Percentiles rank a stretch among this genome's conserved stretches.
phyloP scores from a whole-genome alignment of 1,284 basidiomycete species.

The Fomitopsis schrenkii region DNA sequence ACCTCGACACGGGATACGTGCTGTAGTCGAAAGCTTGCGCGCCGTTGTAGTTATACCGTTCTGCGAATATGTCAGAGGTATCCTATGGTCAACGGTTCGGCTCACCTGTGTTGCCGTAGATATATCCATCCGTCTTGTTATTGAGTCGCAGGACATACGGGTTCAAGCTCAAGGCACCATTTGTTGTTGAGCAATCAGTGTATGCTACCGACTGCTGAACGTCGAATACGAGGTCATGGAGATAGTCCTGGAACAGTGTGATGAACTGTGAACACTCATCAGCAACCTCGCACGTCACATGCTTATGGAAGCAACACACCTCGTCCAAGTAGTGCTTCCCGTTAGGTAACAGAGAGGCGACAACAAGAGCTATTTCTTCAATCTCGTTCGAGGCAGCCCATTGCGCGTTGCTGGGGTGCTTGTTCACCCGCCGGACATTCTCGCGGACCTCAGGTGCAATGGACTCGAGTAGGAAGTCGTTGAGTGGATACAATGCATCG shows the following conservation, averaged over 20 bases:
- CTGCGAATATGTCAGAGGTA: slow-evolving; percentile 6
- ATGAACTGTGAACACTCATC: slow-evolving; percentile 34
- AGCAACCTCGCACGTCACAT: background rate
- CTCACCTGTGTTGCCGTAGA: slow-evolving; percentile 56
- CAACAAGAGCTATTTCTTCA: slow-evolving; percentile 46
- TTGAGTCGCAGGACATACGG: slow-evolving; percentile 51
- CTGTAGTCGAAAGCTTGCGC: slow-evolving; percentile 50
- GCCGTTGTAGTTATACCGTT: slow-evolving; percentile 58
- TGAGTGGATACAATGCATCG: slow-evolving; percentile 51
- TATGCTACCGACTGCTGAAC: slow-evolving; percentile 56
- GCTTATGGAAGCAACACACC: slow-evolving; percentile 25
- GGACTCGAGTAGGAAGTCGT: slow-evolving; percentile 47
- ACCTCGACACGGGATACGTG: slow-evolving; percentile 50
- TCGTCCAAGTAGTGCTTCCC: slow-evolving; percentile 45
- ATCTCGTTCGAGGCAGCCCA: slow-evolving; percentile 65
- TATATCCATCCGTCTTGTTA: slow-evolving; percentile 45
- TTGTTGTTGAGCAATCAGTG: slow-evolving; percentile 59
- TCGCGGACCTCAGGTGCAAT: slow-evolving; percentile 55
- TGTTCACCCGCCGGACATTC: slow-evolving; percentile 51
- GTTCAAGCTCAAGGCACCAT: slow-evolving; percentile 52
- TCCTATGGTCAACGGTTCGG: background rate
- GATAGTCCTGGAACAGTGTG: slow-evolving; percentile 48
- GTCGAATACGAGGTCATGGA: slow-evolving; percentile 41
- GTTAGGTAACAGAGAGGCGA: slow-evolving; percentile 35
- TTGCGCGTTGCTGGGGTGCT: slow-evolving; percentile 55